phyloP scores from a whole-genome alignment of 2,329 filamentous ascomycete species.

The Trichophyton benhamiae region DNA sequence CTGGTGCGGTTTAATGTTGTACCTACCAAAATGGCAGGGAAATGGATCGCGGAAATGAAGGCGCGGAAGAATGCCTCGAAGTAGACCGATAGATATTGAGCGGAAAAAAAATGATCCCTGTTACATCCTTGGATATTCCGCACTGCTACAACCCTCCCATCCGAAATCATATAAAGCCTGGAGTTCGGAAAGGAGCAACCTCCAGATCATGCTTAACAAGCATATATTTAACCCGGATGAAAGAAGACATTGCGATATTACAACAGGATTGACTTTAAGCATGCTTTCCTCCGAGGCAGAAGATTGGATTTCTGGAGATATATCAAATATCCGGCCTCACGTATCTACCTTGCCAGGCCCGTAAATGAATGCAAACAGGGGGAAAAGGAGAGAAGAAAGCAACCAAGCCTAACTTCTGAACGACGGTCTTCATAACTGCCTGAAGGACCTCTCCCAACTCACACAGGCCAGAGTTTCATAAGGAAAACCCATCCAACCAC shows the following conservation, averaged over 20 bases:
- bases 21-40: conserved; percentile 54
- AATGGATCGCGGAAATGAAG: conserved; percentile 82
- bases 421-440: neutral
- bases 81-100: neutral
- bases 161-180: neutral
- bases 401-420: neutral
- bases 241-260: neutral
- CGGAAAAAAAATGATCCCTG: too few relatives aligned
- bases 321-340: neutral
- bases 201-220: neutral
- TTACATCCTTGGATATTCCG: too few relatives aligned
- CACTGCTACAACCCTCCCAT: neutral
- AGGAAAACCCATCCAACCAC: neutral
- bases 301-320: neutral
- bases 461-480: neutral
- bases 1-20: conserved; percentile 73
- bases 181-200: neutral
- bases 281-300: neutral
- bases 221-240: neutral
- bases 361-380: neutral
- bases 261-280: too few relatives aligned
- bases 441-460: neutral
- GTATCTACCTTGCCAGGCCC: neutral
- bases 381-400: neutral
- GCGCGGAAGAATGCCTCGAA: conserved; percentile 42